Evolutionary conservation across 2,329 filamentous ascomycete genomes (phyloP), one percentile per base, ranked within the genome.

Genomic region (Stagonosporopsis chrysanthemi): DNA sequence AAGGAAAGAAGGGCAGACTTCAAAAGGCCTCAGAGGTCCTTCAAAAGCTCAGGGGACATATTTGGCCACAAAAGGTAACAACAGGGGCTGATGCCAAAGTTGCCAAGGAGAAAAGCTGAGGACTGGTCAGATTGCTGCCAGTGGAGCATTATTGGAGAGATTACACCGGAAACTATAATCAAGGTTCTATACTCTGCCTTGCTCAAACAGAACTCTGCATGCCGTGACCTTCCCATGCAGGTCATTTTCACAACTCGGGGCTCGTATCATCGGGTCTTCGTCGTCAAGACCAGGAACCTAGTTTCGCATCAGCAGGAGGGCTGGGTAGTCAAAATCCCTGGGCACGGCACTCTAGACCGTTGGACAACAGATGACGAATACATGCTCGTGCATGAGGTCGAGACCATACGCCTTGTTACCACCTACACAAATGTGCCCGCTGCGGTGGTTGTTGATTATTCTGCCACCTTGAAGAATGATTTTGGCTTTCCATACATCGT

Each of bases 401-500:
- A 54, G 12, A 54, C 41, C 3, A 43, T 48, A 36, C 33, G 39
- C 5, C 49, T 49, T n/a, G 7, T 58, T 8, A n/a, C 11, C 24
- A n/a, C 11, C 5, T 14, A 54, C 22, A 55, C 58, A 1, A 31
- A 46, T 2, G 36, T 67, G 8, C 66, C 62, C 0, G 40, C 61
- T 0, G 58, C 68, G 1, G 31, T 31, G 8, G 52, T 65, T 11
- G 29, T 65, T 12, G 54, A 47, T 6, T 64, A 58, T 28, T 62
- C 63, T 17, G 38, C 49, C 1, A 55, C 60, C 2, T n/a, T 62
- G 3, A 38, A 61, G n/a, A 68, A 66, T 29, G 29, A 52, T 8
- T 56, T 63, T 8, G 45, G 54, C 1, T 58, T 58, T 14, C 66
- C 68, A 2, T 69, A 61, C 43, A 62, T 68, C 15, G 41, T 69